These are phyloP conservation scores for Kokia cookei DNA, from an alignment of 441 rosid genomes.

Conservation along the genomic window DNA sequence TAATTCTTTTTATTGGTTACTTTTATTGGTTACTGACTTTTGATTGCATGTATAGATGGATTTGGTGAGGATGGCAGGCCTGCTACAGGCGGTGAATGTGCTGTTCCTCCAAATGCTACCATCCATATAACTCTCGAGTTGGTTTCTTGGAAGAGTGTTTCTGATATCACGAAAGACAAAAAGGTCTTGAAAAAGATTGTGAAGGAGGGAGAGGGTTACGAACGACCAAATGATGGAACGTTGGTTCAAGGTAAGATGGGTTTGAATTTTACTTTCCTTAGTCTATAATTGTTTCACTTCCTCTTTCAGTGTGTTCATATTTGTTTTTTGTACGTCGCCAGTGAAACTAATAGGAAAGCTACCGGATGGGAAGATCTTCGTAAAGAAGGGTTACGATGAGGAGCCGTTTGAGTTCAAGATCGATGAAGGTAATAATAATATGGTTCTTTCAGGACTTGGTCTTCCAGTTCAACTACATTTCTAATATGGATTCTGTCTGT, in stretches of 20 bases:
- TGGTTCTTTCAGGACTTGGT: neutral
- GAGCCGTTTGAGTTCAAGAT: conserved; percentile 50
- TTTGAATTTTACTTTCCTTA: neutral
- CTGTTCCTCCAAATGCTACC: conserved; percentile 21
- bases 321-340: conserved; percentile 2
- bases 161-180: conserved; percentile 50
- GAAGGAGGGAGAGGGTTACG: conserved; percentile 57
- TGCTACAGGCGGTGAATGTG: neutral
- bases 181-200: conserved; percentile 46
- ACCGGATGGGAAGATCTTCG: conserved; percentile 43
- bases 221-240: conserved; percentile 64
- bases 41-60: conserved; percentile 35
- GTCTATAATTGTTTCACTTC: neutral
- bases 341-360: conserved; percentile 44
- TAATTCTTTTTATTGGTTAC: neutral
- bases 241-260: conserved; percentile 32
- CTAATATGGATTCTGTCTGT: neutral
- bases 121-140: conserved; percentile 43
- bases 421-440: conserved; percentile 39
- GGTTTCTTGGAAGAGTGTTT: conserved; percentile 54
- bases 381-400: conserved; percentile 41
- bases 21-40: neutral
- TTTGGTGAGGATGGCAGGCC: conserved; percentile 18
- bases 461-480: neutral
- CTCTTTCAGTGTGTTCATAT: neutral